Evolutionary conservation across 2,329 filamentous ascomycete species (phyloP), one percentile per base, ranked within the genome.

Genomic region (Aspergillus ochraceoroseus): DNA sequence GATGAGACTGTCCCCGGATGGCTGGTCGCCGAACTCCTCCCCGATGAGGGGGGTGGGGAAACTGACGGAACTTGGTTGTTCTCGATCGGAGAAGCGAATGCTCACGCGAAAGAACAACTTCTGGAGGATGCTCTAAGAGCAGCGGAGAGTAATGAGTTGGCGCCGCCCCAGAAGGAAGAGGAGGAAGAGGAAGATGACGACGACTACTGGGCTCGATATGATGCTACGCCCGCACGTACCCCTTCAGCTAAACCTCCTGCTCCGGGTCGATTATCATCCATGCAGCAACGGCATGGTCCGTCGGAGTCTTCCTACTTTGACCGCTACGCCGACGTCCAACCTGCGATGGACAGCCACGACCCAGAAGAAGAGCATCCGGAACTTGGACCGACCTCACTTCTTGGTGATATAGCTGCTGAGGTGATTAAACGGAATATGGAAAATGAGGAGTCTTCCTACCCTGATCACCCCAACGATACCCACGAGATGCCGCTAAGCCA

Each of bases 201-300:
- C 46, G 73, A 75, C 47, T 83, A 83, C 59, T 83, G 79, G 79
- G 77, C 75, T 3, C 72, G 74, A 50, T 82, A 83, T 52, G 77
- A 80, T 59, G 66, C 69, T 37, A 77, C 75, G 2, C 75, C 76
- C 1, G 68, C 67, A 20, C 57, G 67, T 33, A 76, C 74, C 8
- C 75, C 75, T 7, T 65, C 66, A 1, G 51, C 55, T 23, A 66
- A 68, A 38, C 58, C 53, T 40, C 62, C 63, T 25, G 63, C 54
- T 7, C 53, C 62, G 2, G 55, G 47, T 37, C 34, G 43, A 4
- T 28, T 45, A 12, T 54, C 55, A n/a, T 54, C 57, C 17, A 37
- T 49, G 7, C 47, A 56, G 6, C 48, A 57, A 20, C 49, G 60
- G 38, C 49, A 64, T 52, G 54, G 49, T 8, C 59, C 65, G 5